Percentiles rank a stretch among this genome's conserved stretches.
phyloP scores from a whole-genome alignment of 176 grass and related monocot genomes.

The Bolboschoenus planiculmis region DNA sequence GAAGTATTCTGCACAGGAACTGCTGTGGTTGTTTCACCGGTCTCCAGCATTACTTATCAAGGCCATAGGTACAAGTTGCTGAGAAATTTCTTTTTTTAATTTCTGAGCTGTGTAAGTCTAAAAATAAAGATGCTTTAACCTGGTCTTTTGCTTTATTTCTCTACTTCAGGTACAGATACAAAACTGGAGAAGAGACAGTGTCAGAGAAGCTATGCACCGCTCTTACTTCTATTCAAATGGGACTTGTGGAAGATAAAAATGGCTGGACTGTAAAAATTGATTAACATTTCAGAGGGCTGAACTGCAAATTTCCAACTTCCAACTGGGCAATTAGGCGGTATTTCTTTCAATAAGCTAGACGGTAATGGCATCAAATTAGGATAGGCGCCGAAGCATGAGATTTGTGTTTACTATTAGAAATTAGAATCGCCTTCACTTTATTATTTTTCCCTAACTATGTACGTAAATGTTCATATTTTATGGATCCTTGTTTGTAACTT shows the following conservation, averaged over 20 bases:
- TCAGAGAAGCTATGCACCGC: conserved; percentile 47
- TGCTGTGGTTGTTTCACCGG: conserved; percentile 72
- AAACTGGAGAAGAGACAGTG: conserved; percentile 46
- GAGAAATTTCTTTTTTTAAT: not conserved
- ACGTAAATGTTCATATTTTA: not conserved
- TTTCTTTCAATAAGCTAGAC: not conserved
- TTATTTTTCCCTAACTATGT: not conserved
- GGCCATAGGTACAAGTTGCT: conserved; percentile 41
- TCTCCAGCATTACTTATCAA: conserved; percentile 46
- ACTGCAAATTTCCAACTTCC: not conserved
- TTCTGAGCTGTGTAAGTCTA: not conserved
- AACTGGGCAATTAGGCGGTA: not conserved
- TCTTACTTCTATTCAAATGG: conserved; percentile 77
- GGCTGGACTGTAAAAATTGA: conserved; percentile 64
- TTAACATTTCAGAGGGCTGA: not conserved
- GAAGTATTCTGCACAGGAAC: conserved; percentile 98
- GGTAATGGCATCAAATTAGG: not conserved
- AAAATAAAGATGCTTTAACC: not conserved
- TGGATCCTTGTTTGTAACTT: not conserved
- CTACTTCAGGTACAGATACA: conserved; percentile 51
- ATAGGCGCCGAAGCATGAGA: too few species aligned
- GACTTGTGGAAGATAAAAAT: conserved; percentile 57
- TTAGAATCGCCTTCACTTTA: not conserved
- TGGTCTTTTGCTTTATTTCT: not conserved
- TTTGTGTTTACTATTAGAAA: not conserved